Conservation (phyloP, 208 protist genomes). For the Balamuthia mandrillaris region DNA sequence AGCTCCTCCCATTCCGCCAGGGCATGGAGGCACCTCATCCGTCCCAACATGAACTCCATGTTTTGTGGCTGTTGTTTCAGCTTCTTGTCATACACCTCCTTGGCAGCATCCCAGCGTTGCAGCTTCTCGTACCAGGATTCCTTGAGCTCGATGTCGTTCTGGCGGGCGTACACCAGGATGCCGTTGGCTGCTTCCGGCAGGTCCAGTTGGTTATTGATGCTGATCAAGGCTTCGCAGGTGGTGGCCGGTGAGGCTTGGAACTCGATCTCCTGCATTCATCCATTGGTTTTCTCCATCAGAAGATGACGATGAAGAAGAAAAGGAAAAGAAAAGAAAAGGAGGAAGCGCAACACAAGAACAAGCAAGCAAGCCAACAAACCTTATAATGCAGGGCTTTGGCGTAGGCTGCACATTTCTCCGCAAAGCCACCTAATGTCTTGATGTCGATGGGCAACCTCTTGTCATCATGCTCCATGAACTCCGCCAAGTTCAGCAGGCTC, state of each 20-base stretch:
- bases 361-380: too few relatives aligned
- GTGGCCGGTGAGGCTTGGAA: constrained; percentile 44
- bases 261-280: constrained; percentile 69
- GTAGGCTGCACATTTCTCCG: constrained; percentile 66
- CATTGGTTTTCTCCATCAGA: too few relatives aligned
- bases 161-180: constrained; percentile 88
- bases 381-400: constrained; percentile 75
- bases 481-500: constrained; percentile 68
- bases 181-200: constrained; percentile 90
- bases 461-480: constrained; percentile 74
- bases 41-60: constrained; percentile 84
- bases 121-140: constrained; percentile 89
- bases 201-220: constrained; percentile 95
- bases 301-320: background rate
- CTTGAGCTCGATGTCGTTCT: constrained; percentile 68
- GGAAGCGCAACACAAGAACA: too few relatives aligned
- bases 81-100: constrained; percentile 77
- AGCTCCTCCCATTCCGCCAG: constrained; percentile 88
- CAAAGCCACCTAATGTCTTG: constrained; percentile 48
- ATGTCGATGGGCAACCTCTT: constrained; percentile 67
- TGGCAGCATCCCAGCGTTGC: constrained; percentile 88
- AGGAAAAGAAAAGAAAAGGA: too few relatives aligned
- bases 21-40: constrained; percentile 94
- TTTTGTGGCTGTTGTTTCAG: constrained; percentile 78
- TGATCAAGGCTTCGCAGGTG: constrained; percentile 81